Evolutionary conservation across 208 protist species (phyloP), one percentile per base, ranked within the genome.

Genomic region (Phytomonas sp.): DNA sequence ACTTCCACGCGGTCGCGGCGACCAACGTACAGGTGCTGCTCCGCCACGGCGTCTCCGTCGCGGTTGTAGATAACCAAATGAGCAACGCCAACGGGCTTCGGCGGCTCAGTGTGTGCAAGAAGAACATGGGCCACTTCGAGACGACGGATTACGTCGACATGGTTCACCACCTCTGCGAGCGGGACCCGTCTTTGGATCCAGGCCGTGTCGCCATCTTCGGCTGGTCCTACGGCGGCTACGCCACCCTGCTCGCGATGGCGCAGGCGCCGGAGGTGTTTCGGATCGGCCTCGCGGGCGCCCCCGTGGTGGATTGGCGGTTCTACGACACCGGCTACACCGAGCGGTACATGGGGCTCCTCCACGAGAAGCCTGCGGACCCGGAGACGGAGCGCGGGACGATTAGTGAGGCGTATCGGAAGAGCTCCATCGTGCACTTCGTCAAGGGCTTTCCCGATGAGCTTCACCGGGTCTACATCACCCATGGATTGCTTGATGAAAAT

Each of bases 401-500:
- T 8, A 74, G 77, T 64, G 68, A 83, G 20, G 81, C 82, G 15
- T 96, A 96, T 74, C 72, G 77, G 66, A 82, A 76, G 43, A 79
- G 78, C 28, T 79, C 76, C 30, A 91, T 96, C 64, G 75, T 59
- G 26, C 61, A 74, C 40, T 93, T 91, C 75, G 82, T 79, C 37
- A 53, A 68, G 4, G 77, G 83, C 0, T 95, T 97, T 60, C 92
- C 94, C 0, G 87, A 96, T 62, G 89, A 94, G 36, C 74, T 83
- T 40, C 85, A 96, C 73, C 91, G 95, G 5, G 72, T 98, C 7
- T 89, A 94, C 70, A 86, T 98, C 61, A 84, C 96, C 0, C 94
- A 97, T 79, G 96, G 96, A 3, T 68, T 97, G 23, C 81, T 93
- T 26, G 96, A 98, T 75, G 96, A 98, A 70, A 97, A 97, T 82